phyloP scores from a whole-genome alignment of 208 protist species.

The Herpetomonas tarakana region DNA sequence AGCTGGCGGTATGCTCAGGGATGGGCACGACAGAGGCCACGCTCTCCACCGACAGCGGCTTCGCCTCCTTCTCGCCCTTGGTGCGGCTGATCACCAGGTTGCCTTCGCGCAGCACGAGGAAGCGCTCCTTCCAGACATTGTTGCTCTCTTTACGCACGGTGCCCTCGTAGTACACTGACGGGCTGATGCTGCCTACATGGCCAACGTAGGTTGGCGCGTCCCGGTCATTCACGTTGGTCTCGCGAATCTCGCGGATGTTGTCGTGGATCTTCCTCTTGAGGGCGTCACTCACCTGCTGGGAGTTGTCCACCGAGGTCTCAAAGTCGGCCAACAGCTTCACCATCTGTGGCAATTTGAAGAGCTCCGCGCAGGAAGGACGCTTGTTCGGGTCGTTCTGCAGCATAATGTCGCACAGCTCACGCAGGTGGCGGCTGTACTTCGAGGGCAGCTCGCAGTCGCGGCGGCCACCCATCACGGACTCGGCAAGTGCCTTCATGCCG shows the following conservation, averaged over 20 bases:
- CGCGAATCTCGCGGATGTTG: conserved; percentile 52
- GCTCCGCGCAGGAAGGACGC: conserved; percentile 43
- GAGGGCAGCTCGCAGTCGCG: conserved; percentile 53
- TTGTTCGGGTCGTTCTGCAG: conserved; percentile 44
- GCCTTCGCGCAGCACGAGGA: conserved; percentile 46
- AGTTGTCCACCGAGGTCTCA: conserved; percentile 41
- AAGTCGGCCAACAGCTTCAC: conserved; percentile 52
- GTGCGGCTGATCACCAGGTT: conserved; percentile 42
- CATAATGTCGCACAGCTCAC: conserved; percentile 62
- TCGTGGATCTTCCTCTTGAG: conserved; percentile 41
- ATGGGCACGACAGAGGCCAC: conserved; percentile 70
- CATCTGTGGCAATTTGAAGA: conserved; percentile 58
- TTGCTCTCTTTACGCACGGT: conserved; percentile 53
- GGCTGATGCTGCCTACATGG: conserved; percentile 31
- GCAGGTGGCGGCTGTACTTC: conserved; percentile 55
- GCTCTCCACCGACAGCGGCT: conserved; percentile 46
- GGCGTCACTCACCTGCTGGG: conserved; percentile 33
- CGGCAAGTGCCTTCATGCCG: conserved; percentile 62
- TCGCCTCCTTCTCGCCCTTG: conserved; percentile 43
- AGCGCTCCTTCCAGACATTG: conserved; percentile 59
- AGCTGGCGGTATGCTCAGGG: conserved; percentile 48
- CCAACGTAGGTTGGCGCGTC: conserved; percentile 35
- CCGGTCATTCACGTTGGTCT: conserved; percentile 30
- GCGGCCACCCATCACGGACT: conserved; percentile 59
- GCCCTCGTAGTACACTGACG: conserved; percentile 35